Evolutionary conservation across 2,329 filamentous ascomycete species (phyloP), one percentile per base, ranked within the genome.

Genomic region (Cercospora sp.): DNA sequence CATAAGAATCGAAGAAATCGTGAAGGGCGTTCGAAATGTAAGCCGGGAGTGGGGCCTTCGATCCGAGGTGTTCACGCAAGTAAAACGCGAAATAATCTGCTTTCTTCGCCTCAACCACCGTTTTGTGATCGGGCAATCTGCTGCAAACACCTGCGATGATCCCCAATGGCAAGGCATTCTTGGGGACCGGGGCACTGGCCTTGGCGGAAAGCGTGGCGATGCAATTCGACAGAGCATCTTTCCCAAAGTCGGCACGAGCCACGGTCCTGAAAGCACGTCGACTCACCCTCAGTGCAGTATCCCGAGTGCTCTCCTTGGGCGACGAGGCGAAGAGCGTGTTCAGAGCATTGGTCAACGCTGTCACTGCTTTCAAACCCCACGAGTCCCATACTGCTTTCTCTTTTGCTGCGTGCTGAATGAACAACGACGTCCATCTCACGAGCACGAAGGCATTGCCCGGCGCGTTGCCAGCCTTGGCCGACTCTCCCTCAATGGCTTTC

Each of bases 81-180:
- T 96, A 98, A 79, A 94, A 99, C 6, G 89, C 83, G 78, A 93
- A 90, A 77, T 94, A 92, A 61, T 90, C 85, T 53, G 87, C 81
- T 81, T 94, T 96, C 67, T 87, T 84, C 55, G 82, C 80, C 66
- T 88, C 85, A 60, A 98, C 78, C 31, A 88, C 79, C 5, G 86
- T 80, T 75, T 88, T 90, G 60, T 88, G 84, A 68, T 86, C 80
- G 3, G 86, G 81, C 64, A 94, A 86, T 64, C 94, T 90, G 48
- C 90, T 88, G 76, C 90, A 93, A 8, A 97, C 94, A 5, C 94
- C 94, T 55, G 93, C 92, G 72, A 99, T 87, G 60, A 96, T 87
- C 18, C 95, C 95, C 1, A 99, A 85, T 68, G 96, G 86, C 9
- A 91, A 83, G 12, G 92, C 88, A 82, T 96, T 90, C 74, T 86